Evolutionary conservation across 192 early-diverging fungal genomes (phyloP).

Genomic region (Umbelopsis ramanniana): DNA sequence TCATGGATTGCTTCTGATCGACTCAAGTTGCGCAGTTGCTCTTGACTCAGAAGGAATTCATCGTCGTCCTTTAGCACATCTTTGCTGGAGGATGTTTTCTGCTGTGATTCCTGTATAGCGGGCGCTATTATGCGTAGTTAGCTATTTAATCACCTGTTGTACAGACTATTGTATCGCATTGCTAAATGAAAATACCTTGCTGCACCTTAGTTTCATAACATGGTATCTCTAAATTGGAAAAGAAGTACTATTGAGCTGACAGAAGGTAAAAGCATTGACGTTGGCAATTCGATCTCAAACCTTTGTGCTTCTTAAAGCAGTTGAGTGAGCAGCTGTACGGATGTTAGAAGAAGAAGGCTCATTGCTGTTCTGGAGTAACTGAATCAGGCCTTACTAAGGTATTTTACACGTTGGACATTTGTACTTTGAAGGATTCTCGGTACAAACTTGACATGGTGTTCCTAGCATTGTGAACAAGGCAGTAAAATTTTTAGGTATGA

Average conservation of each 20-base stretch:
- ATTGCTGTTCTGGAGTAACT: background rate
- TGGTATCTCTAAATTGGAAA: conserved; percentile 8
- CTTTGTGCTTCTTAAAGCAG: conserved; percentile 42
- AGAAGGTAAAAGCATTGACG: background rate
- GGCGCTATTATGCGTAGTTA: background rate
- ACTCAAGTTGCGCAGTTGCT: background rate
- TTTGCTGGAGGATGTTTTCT: background rate
- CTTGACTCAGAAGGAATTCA: background rate
- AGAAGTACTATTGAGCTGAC: background rate
- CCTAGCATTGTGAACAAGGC: too few species aligned
- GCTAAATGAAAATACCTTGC: too few species aligned
- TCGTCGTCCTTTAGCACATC: background rate
- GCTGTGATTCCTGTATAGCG: background rate
- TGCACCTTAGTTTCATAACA: conserved; percentile 8
- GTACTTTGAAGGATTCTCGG: conserved; percentile 27
- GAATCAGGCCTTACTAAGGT: conserved; percentile 32
- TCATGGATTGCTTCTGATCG: conserved; percentile 33
- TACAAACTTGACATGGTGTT: conserved; percentile 26
- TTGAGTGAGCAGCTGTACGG: conserved; percentile 30
- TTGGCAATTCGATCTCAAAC: conserved; percentile 9
- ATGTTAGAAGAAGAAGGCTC: background rate
- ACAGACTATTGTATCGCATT: too few species aligned
- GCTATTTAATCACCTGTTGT: too few species aligned
- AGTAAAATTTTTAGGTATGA: too few species aligned
- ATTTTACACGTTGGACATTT: conserved; percentile 37